These are phyloP conservation scores for Erodium maritimum DNA, from an alignment of 345 rosid genomes.

Conservation along the genomic window DNA sequence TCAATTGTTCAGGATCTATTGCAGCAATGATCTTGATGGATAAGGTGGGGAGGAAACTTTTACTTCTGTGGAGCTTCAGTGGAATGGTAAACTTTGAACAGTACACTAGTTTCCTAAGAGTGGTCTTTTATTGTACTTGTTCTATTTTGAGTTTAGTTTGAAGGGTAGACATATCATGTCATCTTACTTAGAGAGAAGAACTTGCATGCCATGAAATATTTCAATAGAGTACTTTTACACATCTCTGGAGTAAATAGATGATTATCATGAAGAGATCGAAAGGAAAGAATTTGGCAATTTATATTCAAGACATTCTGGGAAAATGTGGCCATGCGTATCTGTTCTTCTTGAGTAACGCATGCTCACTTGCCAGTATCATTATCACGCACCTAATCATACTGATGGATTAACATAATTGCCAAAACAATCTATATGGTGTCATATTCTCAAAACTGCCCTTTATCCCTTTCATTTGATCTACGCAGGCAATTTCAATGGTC, in stretches of 20 bases:
- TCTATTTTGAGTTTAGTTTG: background rate
- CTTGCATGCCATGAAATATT: background rate
- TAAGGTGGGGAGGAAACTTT: conserved; percentile 46
- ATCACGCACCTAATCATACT: background rate
- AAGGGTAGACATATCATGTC: background rate
- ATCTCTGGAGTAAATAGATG: background rate
- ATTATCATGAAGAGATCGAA: background rate
- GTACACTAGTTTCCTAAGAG: background rate
- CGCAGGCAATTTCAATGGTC: conserved; percentile 73
- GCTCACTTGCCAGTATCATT: background rate
- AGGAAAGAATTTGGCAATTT: background rate
- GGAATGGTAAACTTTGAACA: conserved; percentile 30
- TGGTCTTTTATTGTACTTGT: background rate
- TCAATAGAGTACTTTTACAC: background rate
- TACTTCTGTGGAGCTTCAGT: conserved; percentile 38
- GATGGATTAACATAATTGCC: background rate
- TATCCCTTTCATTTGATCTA: conserved; percentile 8
- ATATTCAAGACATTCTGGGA: background rate
- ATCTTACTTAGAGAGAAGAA: background rate
- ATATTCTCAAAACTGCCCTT: no score
- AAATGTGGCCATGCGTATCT: background rate
- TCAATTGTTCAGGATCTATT: conserved; percentile 47
- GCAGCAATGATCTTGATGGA: conserved; percentile 92
- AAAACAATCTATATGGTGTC: no score
- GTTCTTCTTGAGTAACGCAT: background rate